Evolutionary conservation across 1,139 yeast genomes (phyloP), one percentile per base, ranked within the genome.

Genomic region (Ashbya aceris): DNA sequence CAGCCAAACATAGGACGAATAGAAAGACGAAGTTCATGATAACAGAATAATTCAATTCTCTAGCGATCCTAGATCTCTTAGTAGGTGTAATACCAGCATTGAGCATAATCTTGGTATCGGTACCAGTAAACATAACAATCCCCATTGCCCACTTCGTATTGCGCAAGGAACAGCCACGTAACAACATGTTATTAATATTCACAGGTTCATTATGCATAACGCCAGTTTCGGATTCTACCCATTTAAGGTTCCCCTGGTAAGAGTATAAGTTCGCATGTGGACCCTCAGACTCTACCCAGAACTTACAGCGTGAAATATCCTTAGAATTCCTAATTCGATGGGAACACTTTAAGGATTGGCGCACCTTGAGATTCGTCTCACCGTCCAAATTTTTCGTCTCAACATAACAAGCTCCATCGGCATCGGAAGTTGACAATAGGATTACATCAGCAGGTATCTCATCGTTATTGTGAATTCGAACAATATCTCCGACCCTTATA

Each of bases 321-420:
- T 71, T 67, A 0, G 93, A 71, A 52, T 76, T 87, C 51, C 71
- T 74, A 44, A 85, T 68, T 9, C 67, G 61, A 31, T 77, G 74
- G 23, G 94, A 87, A 53, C 85, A 77, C 45, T 77, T 75, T 43
- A 91, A 66, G 10, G 94, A 79, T 49, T 77, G 80, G 48, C 86
- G 82, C 39, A 78, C 77, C 62, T 91, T 91, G 60, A 91, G 71
- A 60, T 91, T 91, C 4, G 97, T 86, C 65, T 91, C 98, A 61
- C 98, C 98, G 64, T 91, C 97, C 54, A 91, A 72, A 61, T 91
- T 91, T 57, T 87, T 89, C 1, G 98, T 91, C 63, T 91, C 97
- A 34, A 89, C 79, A 56, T 81, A 89, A 65, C 97, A 89, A 37
- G 82, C 87, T 34, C 95, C 95, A 58, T 91, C 97, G 1, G 73